Evolutionary conservation across 495 filamentous ascomycete genomes (phyloP).

Genomic region (Podospora bellae-mahoneyi): DNA sequence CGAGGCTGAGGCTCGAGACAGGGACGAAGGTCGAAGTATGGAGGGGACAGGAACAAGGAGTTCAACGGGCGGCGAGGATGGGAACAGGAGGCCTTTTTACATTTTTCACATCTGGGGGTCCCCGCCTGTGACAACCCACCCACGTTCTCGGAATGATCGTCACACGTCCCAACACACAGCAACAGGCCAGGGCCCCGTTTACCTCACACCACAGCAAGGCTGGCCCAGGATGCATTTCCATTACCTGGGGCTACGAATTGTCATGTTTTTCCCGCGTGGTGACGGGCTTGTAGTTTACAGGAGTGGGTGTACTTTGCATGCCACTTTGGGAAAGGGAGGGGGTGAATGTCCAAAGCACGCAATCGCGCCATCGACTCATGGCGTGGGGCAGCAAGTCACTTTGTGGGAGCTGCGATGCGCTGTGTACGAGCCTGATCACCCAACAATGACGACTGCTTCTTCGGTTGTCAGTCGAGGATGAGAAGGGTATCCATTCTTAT

Average conservation of each 20-base stretch:
- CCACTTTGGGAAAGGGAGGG: constrained; percentile 26
- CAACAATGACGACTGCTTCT: not conserved
- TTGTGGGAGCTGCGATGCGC: not conserved
- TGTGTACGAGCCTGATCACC: not conserved
- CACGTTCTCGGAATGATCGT: constrained; percentile 11
- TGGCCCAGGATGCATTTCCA: constrained; percentile 17
- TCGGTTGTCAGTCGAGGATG: not conserved
- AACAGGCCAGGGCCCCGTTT: not conserved
- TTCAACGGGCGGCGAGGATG: not conserved
- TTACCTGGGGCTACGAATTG: constrained; percentile 14
- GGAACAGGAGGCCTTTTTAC: constrained; percentile 2
- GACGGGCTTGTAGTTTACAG: constrained; percentile 5
- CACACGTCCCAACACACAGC: not conserved
- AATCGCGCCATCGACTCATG: constrained; percentile 34
- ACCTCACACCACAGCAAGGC: constrained; percentile 6
- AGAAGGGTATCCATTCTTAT: not conserved
- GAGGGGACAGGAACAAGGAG: not conserved
- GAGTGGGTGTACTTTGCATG: constrained; percentile 10
- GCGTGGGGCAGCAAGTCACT: constrained; percentile 26
- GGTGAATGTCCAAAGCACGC: constrained; percentile 35
- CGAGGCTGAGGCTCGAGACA: not conserved
- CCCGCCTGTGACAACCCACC: not conserved
- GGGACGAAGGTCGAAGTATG: not conserved
- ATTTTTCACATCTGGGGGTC: not conserved
- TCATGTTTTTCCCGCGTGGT: constrained; percentile 9